phyloP scores from a whole-genome alignment of 2,329 filamentous ascomycete genomes.

The Fusarium beomiforme region DNA sequence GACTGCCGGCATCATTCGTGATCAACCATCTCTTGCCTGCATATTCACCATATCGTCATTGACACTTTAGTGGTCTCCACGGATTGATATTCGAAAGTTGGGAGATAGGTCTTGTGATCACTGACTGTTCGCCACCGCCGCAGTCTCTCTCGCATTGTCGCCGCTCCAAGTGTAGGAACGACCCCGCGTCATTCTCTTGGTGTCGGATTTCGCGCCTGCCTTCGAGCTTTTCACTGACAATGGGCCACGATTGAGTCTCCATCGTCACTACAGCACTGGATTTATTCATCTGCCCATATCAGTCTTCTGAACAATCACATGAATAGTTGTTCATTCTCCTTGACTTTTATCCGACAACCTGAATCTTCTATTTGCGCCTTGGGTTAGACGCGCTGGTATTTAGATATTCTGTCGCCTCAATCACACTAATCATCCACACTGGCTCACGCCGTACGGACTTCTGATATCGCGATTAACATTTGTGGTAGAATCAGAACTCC shows the following conservation, averaged over 20 bases:
- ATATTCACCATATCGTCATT: constrained; percentile 6
- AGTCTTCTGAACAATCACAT: constrained; percentile 20
- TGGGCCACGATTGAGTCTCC: constrained; percentile 48
- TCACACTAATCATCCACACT: constrained; percentile 41
- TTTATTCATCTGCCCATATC: constrained; percentile 24
- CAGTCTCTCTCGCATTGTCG: constrained; percentile 19
- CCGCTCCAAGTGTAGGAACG: constrained; percentile 33
- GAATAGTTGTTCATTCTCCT: constrained; percentile 42
- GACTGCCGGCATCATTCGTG: constrained; percentile 13
- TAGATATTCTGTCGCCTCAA: constrained; percentile 47
- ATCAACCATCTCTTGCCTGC: constrained; percentile 18
- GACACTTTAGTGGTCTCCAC: constrained; percentile 18
- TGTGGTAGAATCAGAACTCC: constrained; percentile 33
- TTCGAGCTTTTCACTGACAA: constrained; percentile 45
- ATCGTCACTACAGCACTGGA: constrained; percentile 39
- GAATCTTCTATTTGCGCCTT: constrained; percentile 46
- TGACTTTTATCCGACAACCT: constrained; percentile 36
- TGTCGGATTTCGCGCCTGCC: constrained; percentile 40
- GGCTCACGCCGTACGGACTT: constrained; percentile 31
- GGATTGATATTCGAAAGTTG: constrained; percentile 20
- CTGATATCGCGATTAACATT: constrained; percentile 33
- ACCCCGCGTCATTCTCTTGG: constrained; percentile 41
- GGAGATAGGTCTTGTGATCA: constrained; percentile 23
- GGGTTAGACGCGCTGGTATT: constrained; percentile 53
- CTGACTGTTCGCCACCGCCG: constrained; percentile 36